Conservation (phyloP, 305 asterid species). For the Fraxinus velutina region DNA sequence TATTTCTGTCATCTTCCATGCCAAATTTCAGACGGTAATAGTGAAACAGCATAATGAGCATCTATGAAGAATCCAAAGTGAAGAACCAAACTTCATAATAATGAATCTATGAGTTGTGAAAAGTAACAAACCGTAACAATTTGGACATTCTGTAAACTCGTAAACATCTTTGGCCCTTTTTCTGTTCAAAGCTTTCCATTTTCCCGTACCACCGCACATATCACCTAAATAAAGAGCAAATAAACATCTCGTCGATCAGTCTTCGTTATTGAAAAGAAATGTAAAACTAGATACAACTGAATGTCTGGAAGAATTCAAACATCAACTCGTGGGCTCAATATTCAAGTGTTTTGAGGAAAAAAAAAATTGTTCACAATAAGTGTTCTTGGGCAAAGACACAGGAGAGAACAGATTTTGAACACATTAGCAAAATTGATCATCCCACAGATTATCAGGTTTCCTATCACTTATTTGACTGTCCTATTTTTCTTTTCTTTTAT, state of each 20-base stretch:
- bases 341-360: neutral
- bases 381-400: neutral
- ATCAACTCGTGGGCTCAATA: neutral
- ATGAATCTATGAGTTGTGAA: neutral
- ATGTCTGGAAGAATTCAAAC: neutral
- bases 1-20: neutral
- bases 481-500: neutral
- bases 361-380: neutral
- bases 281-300: neutral
- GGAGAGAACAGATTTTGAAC: neutral
- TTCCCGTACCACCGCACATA: slow-evolving; percentile 99
- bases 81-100: neutral
- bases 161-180: slow-evolving; percentile 92
- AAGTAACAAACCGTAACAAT: slow-evolving; percentile 74
- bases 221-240: slow-evolving; percentile 70
- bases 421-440: neutral
- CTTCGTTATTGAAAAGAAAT: neutral
- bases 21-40: neutral
- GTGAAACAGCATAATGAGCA: neutral
- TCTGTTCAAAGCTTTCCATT: slow-evolving; percentile 96
- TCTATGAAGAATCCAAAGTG: neutral
- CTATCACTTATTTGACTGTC: neutral
- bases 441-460: neutral
- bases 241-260: neutral
- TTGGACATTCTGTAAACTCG: slow-evolving; percentile 93